phyloP scores from a whole-genome alignment of 768 basidiomycete species.

The Leccinum subgranulosum region DNA sequence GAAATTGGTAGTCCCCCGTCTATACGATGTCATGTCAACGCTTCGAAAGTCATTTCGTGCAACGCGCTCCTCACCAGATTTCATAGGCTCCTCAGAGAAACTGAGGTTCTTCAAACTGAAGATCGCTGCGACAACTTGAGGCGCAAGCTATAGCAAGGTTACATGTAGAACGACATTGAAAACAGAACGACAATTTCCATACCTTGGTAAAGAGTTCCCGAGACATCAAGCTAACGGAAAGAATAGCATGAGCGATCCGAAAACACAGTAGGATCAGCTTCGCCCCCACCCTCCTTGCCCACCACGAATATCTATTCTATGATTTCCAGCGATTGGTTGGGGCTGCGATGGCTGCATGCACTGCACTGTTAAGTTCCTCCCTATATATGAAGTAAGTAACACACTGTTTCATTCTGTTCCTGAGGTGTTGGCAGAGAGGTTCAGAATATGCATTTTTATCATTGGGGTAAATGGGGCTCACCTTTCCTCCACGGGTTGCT shows the following conservation, averaged over 20 bases:
- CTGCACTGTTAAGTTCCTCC: background rate
- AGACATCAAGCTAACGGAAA: conserved; percentile 31
- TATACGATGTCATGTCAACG: background rate
- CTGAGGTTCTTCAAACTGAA: conserved; percentile 41
- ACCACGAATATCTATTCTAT: conserved; percentile 6
- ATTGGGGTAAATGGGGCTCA: conserved; percentile 24
- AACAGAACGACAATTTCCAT: background rate
- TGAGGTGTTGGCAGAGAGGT: conserved; percentile 36
- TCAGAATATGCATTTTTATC: conserved; percentile 19
- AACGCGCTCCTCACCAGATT: conserved; percentile 9
- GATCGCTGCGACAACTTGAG: conserved; percentile 42
- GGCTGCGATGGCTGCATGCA: conserved; percentile 5
- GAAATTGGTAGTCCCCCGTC: conserved; percentile 18
- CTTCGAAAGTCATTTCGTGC: background rate
- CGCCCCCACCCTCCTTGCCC: conserved; percentile 21
- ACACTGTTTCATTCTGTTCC: conserved; percentile 38
- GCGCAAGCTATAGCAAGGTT: conserved; percentile 35
- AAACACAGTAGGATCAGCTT: background rate
- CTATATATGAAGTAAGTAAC: conserved; percentile 7
- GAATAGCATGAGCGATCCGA: background rate
- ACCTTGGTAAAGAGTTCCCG: conserved; percentile 25
- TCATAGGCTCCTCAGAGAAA: conserved; percentile 3
- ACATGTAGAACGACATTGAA: conserved; percentile 15
- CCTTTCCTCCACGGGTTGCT: conserved; percentile 24
- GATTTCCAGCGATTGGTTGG: conserved; percentile 3